Percentiles rank a stretch among this genome's conserved stretches.
Conservation (phyloP, 2,329 filamentous ascomycete genomes). For the Achaetomium macrosporum region DNA sequence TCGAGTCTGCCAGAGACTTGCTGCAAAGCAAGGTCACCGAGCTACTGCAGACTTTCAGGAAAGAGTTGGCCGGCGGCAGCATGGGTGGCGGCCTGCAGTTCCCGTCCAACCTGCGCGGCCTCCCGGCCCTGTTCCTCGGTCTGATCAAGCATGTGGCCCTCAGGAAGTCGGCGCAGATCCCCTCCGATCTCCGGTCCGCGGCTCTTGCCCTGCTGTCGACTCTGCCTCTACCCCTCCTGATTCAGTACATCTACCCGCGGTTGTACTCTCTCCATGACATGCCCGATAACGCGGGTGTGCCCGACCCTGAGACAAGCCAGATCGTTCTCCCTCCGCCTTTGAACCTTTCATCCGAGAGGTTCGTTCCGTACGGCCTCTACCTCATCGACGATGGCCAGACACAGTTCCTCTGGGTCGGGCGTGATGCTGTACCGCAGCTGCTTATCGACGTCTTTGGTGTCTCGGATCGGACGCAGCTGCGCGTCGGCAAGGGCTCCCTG, state of each 20-base stretch:
- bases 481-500: conserved; percentile 82
- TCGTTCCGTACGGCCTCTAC: conserved; percentile 88
- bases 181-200: conserved; percentile 86
- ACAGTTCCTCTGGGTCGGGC: conserved; percentile 94
- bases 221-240: conserved; percentile 78
- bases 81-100: conserved; percentile 94
- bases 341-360: conserved; percentile 81
- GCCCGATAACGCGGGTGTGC: conserved; percentile 85
- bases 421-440: conserved; percentile 86
- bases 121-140: conserved; percentile 87
- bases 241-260: conserved; percentile 86
- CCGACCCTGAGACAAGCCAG: conserved; percentile 78
- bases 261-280: conserved; percentile 91
- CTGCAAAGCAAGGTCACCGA: conserved; percentile 89
- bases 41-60: conserved; percentile 90
- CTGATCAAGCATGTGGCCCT: conserved; percentile 95
- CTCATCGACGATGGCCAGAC: conserved; percentile 96
- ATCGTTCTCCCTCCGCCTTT: conserved; percentile 78
- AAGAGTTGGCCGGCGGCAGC: conserved; percentile 91
- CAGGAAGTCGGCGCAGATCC: conserved; percentile 87
- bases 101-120: conserved; percentile 80
- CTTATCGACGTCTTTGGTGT: conserved; percentile 86
- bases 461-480: conserved; percentile 73
- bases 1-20: conserved; percentile 86
- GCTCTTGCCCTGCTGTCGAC: conserved; percentile 93